Evolutionary conservation across 192 early-diverging fungal species (phyloP).

Genomic region (Coemansia umbellata): DNA sequence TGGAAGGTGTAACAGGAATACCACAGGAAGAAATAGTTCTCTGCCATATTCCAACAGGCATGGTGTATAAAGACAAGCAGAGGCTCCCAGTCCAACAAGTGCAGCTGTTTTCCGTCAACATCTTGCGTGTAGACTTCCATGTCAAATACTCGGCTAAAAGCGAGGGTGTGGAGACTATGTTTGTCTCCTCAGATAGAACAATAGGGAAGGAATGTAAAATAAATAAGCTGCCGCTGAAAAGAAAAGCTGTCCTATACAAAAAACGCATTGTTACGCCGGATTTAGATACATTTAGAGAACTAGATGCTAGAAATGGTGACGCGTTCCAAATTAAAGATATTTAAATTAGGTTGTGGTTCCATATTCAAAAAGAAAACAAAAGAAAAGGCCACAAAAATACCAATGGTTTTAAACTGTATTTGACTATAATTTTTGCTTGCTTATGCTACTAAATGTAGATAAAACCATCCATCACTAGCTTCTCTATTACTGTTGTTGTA

Average conservation of each 20-base stretch:
- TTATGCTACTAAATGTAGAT: too few relatives aligned
- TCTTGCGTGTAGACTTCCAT: neutral
- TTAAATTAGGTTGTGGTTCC: too few relatives aligned
- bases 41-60: neutral
- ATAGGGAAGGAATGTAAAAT: neutral
- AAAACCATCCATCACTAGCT: too few relatives aligned
- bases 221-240: neutral
- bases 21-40: neutral
- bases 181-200: neutral
- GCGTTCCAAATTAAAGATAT: neutral
- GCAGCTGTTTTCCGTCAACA: slow-evolving; percentile 1
- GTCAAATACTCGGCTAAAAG: neutral
- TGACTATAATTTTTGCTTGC: too few relatives aligned
- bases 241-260: neutral
- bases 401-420: too few relatives aligned
- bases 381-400: too few relatives aligned
- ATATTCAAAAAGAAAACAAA: too few relatives aligned
- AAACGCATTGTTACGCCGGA: neutral
- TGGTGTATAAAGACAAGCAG: neutral
- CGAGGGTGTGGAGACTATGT: neutral
- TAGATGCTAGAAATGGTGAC: neutral
- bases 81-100: neutral
- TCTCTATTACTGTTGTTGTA: too few relatives aligned
- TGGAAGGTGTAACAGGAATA: neutral
- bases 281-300: neutral